These are phyloP conservation scores for Monoraphidium neglectum DNA, from an alignment of 139 green algal genomes.

Conservation along the genomic window DNA sequence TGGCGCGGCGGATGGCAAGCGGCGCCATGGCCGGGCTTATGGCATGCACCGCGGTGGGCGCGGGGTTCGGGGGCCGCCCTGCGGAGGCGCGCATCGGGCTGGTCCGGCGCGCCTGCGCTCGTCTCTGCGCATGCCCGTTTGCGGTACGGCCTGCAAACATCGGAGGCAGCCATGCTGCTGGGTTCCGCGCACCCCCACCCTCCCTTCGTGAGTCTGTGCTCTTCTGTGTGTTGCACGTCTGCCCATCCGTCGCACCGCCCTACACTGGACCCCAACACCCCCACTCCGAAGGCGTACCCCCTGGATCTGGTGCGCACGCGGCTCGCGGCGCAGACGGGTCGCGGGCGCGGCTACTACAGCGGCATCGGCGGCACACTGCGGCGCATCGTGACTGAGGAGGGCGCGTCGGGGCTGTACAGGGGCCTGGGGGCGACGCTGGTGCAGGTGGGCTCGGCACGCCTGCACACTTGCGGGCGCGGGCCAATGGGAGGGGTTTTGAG, in stretches of 20 bases:
- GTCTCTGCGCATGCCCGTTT: too few species aligned
- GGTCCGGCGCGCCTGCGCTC: neutral
- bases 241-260: neutral
- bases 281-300: constrained; percentile 74
- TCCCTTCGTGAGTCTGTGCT: neutral
- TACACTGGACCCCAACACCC: neutral
- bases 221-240: neutral
- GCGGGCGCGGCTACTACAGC: constrained; percentile 58
- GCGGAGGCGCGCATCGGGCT: too few species aligned
- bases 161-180: too few species aligned
- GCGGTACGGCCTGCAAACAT: too few species aligned
- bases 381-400: constrained; percentile 83
- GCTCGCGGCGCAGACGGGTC: constrained; percentile 70
- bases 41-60: constrained; percentile 81
- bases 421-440: constrained; percentile 91
- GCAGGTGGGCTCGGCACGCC: constrained; percentile 74
- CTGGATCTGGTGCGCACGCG: constrained; percentile 94
- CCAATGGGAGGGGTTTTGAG: too few species aligned
- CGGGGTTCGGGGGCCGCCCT: neutral
- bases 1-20: constrained; percentile 59
- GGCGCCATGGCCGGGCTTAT: constrained; percentile 78
- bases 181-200: neutral
- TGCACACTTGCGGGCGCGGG: too few species aligned
- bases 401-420: constrained; percentile 84
- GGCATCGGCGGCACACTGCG: constrained; percentile 70